phyloP scores from a whole-genome alignment of 116 monocot genomes.

The Iris pallida region DNA sequence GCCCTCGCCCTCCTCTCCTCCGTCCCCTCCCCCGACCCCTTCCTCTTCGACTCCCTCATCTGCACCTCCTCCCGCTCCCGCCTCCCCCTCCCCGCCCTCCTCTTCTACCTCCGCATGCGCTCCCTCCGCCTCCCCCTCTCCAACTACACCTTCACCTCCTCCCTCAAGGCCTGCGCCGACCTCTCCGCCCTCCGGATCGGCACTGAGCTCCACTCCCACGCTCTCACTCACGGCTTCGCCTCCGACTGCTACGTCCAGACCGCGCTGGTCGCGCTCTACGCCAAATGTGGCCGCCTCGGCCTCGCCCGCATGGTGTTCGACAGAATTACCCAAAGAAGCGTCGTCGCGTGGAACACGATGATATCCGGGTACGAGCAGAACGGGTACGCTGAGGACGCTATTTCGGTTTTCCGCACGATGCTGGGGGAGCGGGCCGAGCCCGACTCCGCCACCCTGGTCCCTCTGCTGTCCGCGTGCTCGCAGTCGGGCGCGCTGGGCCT shows the following conservation, averaged over 20 bases:
- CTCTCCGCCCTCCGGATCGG: conserved; percentile 26
- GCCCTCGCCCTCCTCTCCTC: conserved; percentile 28
- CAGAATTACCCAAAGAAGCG: conserved; percentile 35
- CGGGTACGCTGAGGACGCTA: conserved; percentile 34
- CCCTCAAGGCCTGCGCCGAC: conserved; percentile 54
- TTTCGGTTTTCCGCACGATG: conserved; percentile 32
- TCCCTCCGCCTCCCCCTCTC: conserved; percentile 22
- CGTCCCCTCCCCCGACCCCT: conserved; percentile 43
- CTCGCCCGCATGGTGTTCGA: conserved; percentile 46
- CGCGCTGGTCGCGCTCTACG: conserved; percentile 42
- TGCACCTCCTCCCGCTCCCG: conserved; percentile 20
- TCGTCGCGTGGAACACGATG: conserved; percentile 65
- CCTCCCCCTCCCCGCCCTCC: conserved; percentile 18
- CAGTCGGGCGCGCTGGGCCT: conserved; percentile 38
- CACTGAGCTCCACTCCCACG: conserved; percentile 33
- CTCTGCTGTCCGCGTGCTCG: conserved; percentile 49
- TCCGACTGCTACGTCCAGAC: conserved; percentile 46
- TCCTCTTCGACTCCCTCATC: conserved; percentile 63
- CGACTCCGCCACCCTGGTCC: conserved; percentile 48
- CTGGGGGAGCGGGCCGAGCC: conserved; percentile 12
- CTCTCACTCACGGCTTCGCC: conserved; percentile 24
- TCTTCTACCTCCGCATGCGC: conserved; percentile 44
- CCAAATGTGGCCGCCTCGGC: conserved; percentile 35
- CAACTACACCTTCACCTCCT: conserved; percentile 58
- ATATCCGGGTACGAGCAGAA: conserved; percentile 76